Percentiles rank a stretch among this genome's conserved stretches.
Evolutionary conservation across 2,329 filamentous ascomycete species (phyloP).

Genomic region (Lasiodiplodia gonubiensis): DNA sequence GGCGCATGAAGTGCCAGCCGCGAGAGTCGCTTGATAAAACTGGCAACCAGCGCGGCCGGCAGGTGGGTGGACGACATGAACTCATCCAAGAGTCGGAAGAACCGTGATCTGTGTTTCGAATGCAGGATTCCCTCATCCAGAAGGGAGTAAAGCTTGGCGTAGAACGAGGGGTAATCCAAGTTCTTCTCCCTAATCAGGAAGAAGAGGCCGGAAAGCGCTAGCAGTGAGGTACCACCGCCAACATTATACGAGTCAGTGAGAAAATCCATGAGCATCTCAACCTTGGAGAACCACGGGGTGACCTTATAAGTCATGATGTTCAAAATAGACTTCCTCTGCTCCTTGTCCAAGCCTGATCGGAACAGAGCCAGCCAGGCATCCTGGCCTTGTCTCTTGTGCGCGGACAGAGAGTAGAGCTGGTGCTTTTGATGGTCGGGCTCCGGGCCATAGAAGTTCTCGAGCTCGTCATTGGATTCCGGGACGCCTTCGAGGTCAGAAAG

Average conservation of each 20-base stretch:
- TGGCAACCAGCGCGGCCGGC: constrained; percentile 86
- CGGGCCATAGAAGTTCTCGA: constrained; percentile 71
- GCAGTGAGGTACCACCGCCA: constrained; percentile 83
- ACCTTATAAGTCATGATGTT: constrained; percentile 77
- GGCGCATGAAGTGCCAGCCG: constrained; percentile 85
- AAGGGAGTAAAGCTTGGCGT: constrained; percentile 89
- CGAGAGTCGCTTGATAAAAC: constrained; percentile 93
- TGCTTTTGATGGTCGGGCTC: constrained; percentile 72
- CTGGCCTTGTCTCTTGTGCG: constrained; percentile 81
- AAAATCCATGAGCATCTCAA: constrained; percentile 93
- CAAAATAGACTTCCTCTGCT: constrained; percentile 80
- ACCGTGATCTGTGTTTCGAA: constrained; percentile 90
- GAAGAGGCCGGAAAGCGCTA: constrained; percentile 91
- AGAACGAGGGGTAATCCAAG: constrained; percentile 94
- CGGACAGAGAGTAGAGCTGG: constrained; percentile 61
- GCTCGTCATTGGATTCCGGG: constrained; percentile 68
- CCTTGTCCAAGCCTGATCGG: constrained; percentile 67
- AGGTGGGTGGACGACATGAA: constrained; percentile 93
- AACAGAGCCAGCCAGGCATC: constrained; percentile 86
- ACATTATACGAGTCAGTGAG: constrained; percentile 90
- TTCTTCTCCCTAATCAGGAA: constrained; percentile 93
- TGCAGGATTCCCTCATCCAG: constrained; percentile 86
- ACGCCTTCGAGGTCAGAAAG: constrained; percentile 72
- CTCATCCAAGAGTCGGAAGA: constrained; percentile 89
- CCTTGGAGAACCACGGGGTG: constrained; percentile 85